These are phyloP conservation scores for Kodamaea laetipori DNA, from an alignment of 805 yeast genomes.

Conservation along the genomic window DNA sequence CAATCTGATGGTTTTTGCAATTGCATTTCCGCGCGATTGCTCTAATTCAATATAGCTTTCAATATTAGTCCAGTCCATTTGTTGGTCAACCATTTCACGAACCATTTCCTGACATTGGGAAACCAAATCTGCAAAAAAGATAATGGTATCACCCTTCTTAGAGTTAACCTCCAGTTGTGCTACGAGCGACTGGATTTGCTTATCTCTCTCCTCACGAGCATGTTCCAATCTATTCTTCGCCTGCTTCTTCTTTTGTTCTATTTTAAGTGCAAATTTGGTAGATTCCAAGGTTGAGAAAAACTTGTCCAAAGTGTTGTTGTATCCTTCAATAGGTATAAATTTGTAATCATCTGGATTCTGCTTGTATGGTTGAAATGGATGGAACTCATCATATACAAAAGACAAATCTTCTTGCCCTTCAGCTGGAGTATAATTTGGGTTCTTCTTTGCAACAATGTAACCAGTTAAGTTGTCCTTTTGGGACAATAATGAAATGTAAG, in stretches of 20 bases:
- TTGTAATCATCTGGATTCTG: slow-evolving; percentile 35
- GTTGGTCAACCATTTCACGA: slow-evolving; percentile 67
- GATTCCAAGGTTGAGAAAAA: slow-evolving; percentile 87
- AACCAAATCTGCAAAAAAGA: slow-evolving; percentile 66
- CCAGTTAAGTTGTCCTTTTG: slow-evolving; percentile 47
- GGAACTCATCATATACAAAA: slow-evolving; percentile 63
- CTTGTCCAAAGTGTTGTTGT: slow-evolving; percentile 77
- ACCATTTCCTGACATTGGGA: slow-evolving; percentile 72
- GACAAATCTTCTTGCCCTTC: slow-evolving; percentile 46
- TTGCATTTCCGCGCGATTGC: slow-evolving; percentile 60
- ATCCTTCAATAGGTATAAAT: slow-evolving; percentile 57
- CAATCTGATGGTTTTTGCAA: slow-evolving; percentile 62
- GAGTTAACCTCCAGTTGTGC: slow-evolving; percentile 64
- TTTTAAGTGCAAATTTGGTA: slow-evolving; percentile 68
- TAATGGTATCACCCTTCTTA: slow-evolving; percentile 72
- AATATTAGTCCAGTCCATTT: slow-evolving; percentile 93
- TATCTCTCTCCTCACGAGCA: slow-evolving; percentile 72
- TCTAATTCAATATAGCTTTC: slow-evolving; percentile 74
- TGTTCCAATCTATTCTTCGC: slow-evolving; percentile 74
- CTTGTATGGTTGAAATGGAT: slow-evolving; percentile 62
- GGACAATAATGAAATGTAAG: slow-evolving; percentile 40
- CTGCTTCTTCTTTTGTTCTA: slow-evolving; percentile 73
- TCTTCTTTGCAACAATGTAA: slow-evolving; percentile 62
- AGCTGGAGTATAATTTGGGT: slow-evolving; percentile 48
- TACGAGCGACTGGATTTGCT: slow-evolving; percentile 65